Evolutionary conservation across 2,329 filamentous ascomycete species (phyloP), one percentile per base, ranked within the genome.

Genomic region (Colletotrichum salicis): DNA sequence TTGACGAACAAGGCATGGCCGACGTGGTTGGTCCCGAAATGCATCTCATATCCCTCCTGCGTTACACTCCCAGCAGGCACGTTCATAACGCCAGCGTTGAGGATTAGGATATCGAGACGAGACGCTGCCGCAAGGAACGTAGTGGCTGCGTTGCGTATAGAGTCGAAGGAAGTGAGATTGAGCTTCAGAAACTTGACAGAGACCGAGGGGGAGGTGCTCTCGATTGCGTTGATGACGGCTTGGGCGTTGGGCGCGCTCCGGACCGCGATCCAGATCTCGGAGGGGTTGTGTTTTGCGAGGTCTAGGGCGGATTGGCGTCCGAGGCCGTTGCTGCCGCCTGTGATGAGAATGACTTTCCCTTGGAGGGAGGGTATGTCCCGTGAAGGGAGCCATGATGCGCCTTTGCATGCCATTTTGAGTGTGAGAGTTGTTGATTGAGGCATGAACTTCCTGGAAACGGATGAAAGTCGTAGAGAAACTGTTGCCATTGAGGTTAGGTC

Each of bases 201-300:
- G 1, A 59, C 48, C 12, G 27, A 63, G 2, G 74, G 71, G 7
- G 73, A 74, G 29, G 72, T 65, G 5, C 72, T 62, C 61, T 78
- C 75, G 73, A 86, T 80, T 24, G 84, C 79, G 13, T 78, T 72
- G 71, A 82, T 80, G 27, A 79, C 76, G 48, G 78, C 79, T 10
- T 79, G 77, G n/a, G 78, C 79, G 45, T 78, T 79, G 57, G 83
- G 80, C 48, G 77, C 79, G 35, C 80, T 85, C 58, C 87, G 84
- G 1, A 86, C 86, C 22, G 83, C 86, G 67, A 90, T 83, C 79
- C 86, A 89, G 70, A 90, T 86, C 67, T 87, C 84, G 1, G 80
- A 79, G 3, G 88, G 87, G 8, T 81, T 77, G 76, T 90, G 88
- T 22, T 13, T 63, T n/a, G 60, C 57, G 1, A 63, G 27, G 5